A percentile compares a stretch with the other conserved stretches of the same genome.
Conservation (phyloP, 306 rosid species). For the Cucurbita pepo region DNA sequence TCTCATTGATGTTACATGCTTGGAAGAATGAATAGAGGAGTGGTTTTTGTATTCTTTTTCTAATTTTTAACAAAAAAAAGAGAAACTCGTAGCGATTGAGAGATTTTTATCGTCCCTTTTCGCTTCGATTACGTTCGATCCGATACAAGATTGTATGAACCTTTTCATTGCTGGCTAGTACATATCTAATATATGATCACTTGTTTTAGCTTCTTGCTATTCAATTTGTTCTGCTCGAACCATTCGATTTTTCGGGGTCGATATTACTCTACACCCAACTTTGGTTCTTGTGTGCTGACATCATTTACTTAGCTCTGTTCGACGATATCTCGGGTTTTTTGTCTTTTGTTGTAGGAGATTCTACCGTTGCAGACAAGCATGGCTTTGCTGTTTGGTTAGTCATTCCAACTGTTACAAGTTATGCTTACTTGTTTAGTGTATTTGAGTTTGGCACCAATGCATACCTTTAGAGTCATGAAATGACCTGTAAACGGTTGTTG, state of each 20-base stretch:
- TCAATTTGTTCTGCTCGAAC: background rate
- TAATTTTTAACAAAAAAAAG: slow-evolving; percentile 38
- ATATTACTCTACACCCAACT: background rate
- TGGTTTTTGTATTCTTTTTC: slow-evolving; percentile 16
- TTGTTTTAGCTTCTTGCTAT: background rate
- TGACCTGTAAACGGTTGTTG: background rate
- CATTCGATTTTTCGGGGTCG: background rate
- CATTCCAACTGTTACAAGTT: background rate
- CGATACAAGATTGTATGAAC: slow-evolving; percentile 19
- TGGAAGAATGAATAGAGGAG: slow-evolving; percentile 70
- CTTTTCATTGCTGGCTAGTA: slow-evolving; percentile 11
- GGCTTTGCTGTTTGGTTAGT: background rate
- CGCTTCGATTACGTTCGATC: slow-evolving; percentile 32
- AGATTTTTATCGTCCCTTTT: slow-evolving; percentile 29
- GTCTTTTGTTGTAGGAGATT: background rate
- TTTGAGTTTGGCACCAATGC: background rate
- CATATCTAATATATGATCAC: background rate
- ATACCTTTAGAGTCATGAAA: background rate
- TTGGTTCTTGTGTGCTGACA: background rate
- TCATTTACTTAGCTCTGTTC: background rate
- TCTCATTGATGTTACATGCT: slow-evolving; percentile 71
- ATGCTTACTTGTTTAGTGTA: background rate
- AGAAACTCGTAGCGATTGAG: slow-evolving; percentile 27
- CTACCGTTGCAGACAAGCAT: background rate
- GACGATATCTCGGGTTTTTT: background rate